A percentile compares a stretch with the other conserved stretches of the same genome.
These are phyloP conservation scores for Auricularia sp. DNA, from an alignment of 768 basidiomycete genomes.

Conservation along the genomic window DNA sequence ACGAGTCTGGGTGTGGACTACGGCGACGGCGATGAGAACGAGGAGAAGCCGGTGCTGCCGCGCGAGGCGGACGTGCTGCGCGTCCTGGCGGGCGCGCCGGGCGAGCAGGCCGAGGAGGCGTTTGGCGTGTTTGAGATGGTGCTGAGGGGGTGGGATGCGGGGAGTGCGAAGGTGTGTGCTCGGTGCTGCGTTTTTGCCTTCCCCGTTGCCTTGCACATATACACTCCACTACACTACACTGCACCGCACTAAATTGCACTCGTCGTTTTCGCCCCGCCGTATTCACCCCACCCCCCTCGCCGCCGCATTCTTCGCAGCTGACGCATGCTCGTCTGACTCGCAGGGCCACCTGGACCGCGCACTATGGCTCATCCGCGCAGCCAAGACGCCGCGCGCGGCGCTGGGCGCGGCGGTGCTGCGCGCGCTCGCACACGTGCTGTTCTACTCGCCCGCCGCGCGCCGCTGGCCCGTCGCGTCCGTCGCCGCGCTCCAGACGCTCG, in stretches of 20 bases:
- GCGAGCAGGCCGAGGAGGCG: conserved; percentile 46
- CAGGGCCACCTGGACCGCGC: conserved; percentile 47
- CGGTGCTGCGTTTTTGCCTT: not conserved
- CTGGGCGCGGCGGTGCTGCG: conserved; percentile 43
- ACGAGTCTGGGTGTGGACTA: not conserved
- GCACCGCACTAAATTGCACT: too few relatives aligned
- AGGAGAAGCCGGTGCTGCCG: not conserved
- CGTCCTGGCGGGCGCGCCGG: conserved; percentile 13
- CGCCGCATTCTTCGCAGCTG: not conserved
- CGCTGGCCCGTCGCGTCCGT: conserved; percentile 16
- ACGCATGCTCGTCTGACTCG: conserved; percentile 10
- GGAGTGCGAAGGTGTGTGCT: conserved; percentile 42
- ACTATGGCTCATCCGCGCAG: conserved; percentile 64
- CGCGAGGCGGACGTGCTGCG: conserved; percentile 1
- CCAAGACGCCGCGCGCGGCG: conserved; percentile 30
- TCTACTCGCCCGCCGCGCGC: conserved; percentile 31
- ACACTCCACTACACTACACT: too few relatives aligned
- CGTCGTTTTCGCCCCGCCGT: too few relatives aligned
- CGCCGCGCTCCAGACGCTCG: not conserved
- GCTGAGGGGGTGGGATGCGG: conserved; percentile 44
- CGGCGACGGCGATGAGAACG: not conserved
- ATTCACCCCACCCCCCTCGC: too few relatives aligned
- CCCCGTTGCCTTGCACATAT: too few relatives aligned
- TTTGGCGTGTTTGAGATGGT: conserved; percentile 54
- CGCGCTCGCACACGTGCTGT: conserved; percentile 36